These are phyloP conservation scores for Lanmaoa rubissima DNA, from an alignment of 768 basidiomycete genomes.

Conservation along the genomic window DNA sequence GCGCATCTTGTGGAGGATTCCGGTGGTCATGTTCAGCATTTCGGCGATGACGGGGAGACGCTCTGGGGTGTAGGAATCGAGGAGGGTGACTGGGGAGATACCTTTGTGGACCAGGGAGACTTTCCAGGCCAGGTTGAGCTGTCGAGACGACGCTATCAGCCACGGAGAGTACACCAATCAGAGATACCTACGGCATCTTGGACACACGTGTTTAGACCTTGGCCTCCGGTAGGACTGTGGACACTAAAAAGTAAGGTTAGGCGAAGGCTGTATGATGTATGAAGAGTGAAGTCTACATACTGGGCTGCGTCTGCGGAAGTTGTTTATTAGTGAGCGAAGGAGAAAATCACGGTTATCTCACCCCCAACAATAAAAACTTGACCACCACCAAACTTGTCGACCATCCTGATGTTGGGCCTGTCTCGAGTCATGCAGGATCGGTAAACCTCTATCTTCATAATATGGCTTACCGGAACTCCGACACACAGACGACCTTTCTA, in stretches of 20 bases:
- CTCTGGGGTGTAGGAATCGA: constrained; percentile 43
- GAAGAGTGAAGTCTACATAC: constrained; percentile 1
- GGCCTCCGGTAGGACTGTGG: constrained; percentile 25
- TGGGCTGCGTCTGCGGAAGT: constrained; percentile 46
- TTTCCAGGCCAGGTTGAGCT: constrained; percentile 48
- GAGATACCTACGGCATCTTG: constrained; percentile 37
- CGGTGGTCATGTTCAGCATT: constrained; percentile 43
- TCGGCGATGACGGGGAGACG: constrained; percentile 45
- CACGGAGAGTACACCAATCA: not conserved
- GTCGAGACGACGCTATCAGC: not conserved
- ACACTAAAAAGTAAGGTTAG: constrained; percentile 10
- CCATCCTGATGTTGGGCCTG: constrained; percentile 51
- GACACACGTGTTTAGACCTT: constrained; percentile 38
- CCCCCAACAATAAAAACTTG: constrained; percentile 52
- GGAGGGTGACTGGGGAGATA: constrained; percentile 34
- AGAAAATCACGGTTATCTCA: not conserved
- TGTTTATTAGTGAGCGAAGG: not conserved
- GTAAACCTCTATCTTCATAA: not conserved
- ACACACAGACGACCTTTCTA: constrained; percentile 25
- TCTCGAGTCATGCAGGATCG: not conserved
- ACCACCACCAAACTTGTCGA: constrained; percentile 39
- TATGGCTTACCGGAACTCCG: constrained; percentile 28
- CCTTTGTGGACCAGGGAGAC: constrained; percentile 41
- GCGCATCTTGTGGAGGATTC: constrained; percentile 9
- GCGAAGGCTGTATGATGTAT: no score